These are phyloP conservation scores for Debaryomyces castellii DNA, from an alignment of 805 yeast genomes.

Conservation along the genomic window DNA sequence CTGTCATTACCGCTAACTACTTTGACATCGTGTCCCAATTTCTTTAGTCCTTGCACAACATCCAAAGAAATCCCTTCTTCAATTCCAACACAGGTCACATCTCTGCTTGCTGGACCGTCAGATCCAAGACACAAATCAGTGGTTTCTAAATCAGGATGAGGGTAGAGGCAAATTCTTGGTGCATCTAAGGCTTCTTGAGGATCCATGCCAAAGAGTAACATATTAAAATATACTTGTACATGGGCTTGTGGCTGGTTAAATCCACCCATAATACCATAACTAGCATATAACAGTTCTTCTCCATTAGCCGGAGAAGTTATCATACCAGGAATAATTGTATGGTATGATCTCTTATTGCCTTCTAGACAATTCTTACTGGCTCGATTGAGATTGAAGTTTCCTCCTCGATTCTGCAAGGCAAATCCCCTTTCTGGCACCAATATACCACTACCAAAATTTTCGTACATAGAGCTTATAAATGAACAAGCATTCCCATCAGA, in stretches of 20 bases:
- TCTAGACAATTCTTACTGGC: constrained; percentile 59
- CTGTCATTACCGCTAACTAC: constrained; percentile 43
- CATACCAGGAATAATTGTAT: constrained; percentile 83
- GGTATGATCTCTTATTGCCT: constrained; percentile 74
- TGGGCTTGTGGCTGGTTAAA: constrained; percentile 87
- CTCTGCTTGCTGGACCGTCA: constrained; percentile 62
- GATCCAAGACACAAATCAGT: constrained; percentile 58
- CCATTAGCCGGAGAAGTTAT: constrained; percentile 50
- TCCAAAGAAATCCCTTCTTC: constrained; percentile 62
- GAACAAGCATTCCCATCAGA: constrained; percentile 76
- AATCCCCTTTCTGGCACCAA: constrained; percentile 67
- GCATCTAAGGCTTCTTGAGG: constrained; percentile 77
- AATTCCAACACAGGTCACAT: constrained; percentile 56
- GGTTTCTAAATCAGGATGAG: constrained; percentile 41
- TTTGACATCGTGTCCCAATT: constrained; percentile 58
- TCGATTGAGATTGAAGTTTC: constrained; percentile 64
- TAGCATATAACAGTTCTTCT: constrained; percentile 47
- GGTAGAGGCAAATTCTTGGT: constrained; percentile 66
- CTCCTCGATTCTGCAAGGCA: constrained; percentile 73
- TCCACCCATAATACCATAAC: constrained; percentile 86
- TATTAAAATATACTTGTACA: constrained; percentile 70
- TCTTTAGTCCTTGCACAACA: constrained; percentile 45
- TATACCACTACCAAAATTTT: constrained; percentile 68
- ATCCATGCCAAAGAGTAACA: constrained; percentile 58
- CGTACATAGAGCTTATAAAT: constrained; percentile 73